These are phyloP conservation scores for Picochlorum sp. DNA, from an alignment of 139 green algal genomes.

Conservation along the genomic window DNA sequence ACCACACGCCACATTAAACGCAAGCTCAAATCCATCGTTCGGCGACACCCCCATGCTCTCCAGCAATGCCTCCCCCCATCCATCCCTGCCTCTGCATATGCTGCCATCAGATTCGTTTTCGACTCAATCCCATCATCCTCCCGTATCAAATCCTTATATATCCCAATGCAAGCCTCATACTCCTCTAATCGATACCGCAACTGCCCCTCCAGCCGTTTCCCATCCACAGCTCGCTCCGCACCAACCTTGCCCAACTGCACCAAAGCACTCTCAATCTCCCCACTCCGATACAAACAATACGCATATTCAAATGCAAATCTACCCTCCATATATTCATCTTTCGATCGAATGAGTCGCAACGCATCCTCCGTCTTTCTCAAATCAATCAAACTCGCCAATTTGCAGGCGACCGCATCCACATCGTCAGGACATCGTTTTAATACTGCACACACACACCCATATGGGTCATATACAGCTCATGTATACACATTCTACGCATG, in stretches of 20 bases:
- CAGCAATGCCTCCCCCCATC: slow-evolving; percentile 59
- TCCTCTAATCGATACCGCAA: slow-evolving; percentile 69
- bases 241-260: slow-evolving; percentile 12
- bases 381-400: slow-evolving; percentile 57
- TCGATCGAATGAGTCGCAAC: slow-evolving; percentile 26
- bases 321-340: slow-evolving; percentile 3
- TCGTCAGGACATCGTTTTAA: slow-evolving; percentile 51
- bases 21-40: slow-evolving; percentile 66
- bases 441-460: slow-evolving; percentile 41
- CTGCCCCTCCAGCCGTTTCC: slow-evolving; percentile 72
- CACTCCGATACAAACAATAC: slow-evolving; percentile 75
- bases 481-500: background rate
- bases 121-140: slow-evolving; percentile 45
- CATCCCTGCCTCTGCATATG: slow-evolving; percentile 60
- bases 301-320: slow-evolving; percentile 68
- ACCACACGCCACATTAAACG: slow-evolving; percentile 74
- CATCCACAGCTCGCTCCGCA: slow-evolving; percentile 8
- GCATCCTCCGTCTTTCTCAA: slow-evolving; percentile 45
- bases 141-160: slow-evolving; percentile 49
- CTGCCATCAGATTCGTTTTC: slow-evolving; percentile 75
- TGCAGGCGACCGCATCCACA: slow-evolving; percentile 54
- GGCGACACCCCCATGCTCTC: slow-evolving; percentile 46
- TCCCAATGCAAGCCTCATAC: slow-evolving; percentile 38
- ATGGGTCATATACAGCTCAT: background rate
- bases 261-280: slow-evolving; percentile 49